Evolutionary conservation across 371 early-diverging fungal species (phyloP).

Genomic region (Rhizopus arrhizus): DNA sequence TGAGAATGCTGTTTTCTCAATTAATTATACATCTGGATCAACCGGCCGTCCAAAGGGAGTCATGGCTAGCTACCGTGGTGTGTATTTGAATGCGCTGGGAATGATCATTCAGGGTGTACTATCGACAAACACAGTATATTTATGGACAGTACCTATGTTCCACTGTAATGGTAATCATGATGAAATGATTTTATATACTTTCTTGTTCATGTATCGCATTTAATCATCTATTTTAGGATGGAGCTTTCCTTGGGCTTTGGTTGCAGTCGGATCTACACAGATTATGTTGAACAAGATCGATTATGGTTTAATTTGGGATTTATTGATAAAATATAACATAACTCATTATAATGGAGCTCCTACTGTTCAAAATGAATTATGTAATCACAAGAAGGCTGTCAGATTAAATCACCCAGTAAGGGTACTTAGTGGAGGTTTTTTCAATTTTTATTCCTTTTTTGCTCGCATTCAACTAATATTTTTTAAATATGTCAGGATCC

Average conservation of each 20-base stretch:
- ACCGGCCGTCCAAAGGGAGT: constrained; percentile 69
- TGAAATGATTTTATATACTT: not conserved
- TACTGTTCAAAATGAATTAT: constrained; percentile 68
- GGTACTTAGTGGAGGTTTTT: constrained; percentile 55
- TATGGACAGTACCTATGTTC: constrained; percentile 71
- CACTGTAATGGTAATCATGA: constrained; percentile 58
- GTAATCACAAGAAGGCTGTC: constrained; percentile 55
- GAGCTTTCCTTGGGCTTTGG: constrained; percentile 68
- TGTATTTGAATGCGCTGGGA: constrained; percentile 57
- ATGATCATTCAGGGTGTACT: constrained; percentile 56
- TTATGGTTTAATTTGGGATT: constrained; percentile 63
- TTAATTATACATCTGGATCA: constrained; percentile 69
- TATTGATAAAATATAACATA: constrained; percentile 49
- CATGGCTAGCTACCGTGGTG: constrained; percentile 45
- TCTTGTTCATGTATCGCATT: not conserved
- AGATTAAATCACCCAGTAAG: constrained; percentile 46
- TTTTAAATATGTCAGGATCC: constrained; percentile 39
- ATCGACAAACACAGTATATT: constrained; percentile 49
- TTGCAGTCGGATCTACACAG: constrained; percentile 59
- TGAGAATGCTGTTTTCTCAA: constrained; percentile 58
- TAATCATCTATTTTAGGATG: constrained; percentile 40
- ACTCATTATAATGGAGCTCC: constrained; percentile 72
- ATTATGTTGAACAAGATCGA: constrained; percentile 66
- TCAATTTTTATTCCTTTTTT: not conserved
- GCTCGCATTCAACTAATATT: not conserved